Conservation (phyloP, 2,329 filamentous ascomycete species). For the Neonectria punicea region DNA sequence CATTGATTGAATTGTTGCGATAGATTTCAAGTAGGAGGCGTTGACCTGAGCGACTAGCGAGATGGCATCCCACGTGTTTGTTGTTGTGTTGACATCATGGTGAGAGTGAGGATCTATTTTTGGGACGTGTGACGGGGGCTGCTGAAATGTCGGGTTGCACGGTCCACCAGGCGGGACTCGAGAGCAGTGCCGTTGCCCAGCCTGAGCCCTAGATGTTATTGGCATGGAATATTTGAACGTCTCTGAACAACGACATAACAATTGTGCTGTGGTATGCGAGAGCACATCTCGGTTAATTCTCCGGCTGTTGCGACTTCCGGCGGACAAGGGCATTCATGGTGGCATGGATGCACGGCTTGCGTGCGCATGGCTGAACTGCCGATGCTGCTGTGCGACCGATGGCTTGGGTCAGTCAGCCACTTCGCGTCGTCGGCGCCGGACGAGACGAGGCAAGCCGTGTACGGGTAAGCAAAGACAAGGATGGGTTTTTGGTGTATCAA, state of each 20-base stretch:
- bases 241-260: background rate
- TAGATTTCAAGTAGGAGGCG: background rate
- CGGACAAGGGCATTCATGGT: background rate
- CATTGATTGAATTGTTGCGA: background rate
- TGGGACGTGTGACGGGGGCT: background rate
- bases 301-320: background rate
- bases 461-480: background rate
- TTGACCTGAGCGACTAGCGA: background rate
- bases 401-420: constrained; percentile 14
- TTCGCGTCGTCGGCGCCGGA: constrained; percentile 21
- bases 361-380: constrained; percentile 3
- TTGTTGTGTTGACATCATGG: constrained; percentile 14
- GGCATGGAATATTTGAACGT: background rate
- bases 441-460: background rate
- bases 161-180: too few species aligned
- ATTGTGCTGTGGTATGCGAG: background rate
- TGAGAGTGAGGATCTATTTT: background rate
- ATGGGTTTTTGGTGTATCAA: background rate
- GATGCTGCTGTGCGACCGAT: constrained; percentile 11
- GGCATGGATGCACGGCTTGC: constrained; percentile 2
- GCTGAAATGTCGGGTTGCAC: too few species aligned
- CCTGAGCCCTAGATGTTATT: background rate
- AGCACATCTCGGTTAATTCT: background rate
- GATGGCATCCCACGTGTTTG: background rate
- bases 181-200: background rate